Evolutionary conservation across 2,329 filamentous ascomycete genomes (phyloP), one percentile per base, ranked within the genome.

Genomic region (Fusarium sp.): DNA sequence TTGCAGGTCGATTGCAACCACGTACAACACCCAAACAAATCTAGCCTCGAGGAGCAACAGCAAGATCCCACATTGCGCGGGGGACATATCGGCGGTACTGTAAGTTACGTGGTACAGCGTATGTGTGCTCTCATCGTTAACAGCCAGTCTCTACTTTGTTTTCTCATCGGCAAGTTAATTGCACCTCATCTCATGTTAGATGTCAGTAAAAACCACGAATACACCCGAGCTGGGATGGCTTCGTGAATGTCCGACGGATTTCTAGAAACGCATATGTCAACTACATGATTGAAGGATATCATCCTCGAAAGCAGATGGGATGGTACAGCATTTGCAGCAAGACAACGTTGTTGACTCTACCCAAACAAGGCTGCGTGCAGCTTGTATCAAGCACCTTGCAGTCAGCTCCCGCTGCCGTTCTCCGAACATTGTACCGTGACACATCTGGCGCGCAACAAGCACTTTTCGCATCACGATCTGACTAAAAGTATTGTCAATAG

Each of bases 341-440:
- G 24, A 18, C 31, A 50, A 13, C 42, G 34, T 59, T 46, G 43
- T 34, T 26, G 34, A 55, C 51, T 26, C 22, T 33, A 24, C 26
- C 53, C 45, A 64, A 58, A 40, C 45, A 58, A 61, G 63, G 49
- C 57, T 63, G 33, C 48, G 45, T 49, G 51, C 58, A 67, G 53
- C 28, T 44, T 65, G 48, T 42, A 56, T 65, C 38, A 48, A 48
- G 24, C 50, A 52, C 33, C 58, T 43, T 57, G 40, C 34, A 69
- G 53, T 33, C 50, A 49, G 53, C 51, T 64, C 43, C 59, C 61
- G 59, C 57, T 62, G 49, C 67, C 67, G 60, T 63, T 68, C 44
- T 57, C 57, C 52, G 59, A 69, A 65, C 61, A 67, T 69, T 68
- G 55, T 51, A 68, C 50, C 28, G 46, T 63, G 52, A 57, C 58